A percentile compares a stretch with the other conserved stretches of the same genome.
Conservation (phyloP, 176 grass and related monocot genomes). For the Poa annua region DNA sequence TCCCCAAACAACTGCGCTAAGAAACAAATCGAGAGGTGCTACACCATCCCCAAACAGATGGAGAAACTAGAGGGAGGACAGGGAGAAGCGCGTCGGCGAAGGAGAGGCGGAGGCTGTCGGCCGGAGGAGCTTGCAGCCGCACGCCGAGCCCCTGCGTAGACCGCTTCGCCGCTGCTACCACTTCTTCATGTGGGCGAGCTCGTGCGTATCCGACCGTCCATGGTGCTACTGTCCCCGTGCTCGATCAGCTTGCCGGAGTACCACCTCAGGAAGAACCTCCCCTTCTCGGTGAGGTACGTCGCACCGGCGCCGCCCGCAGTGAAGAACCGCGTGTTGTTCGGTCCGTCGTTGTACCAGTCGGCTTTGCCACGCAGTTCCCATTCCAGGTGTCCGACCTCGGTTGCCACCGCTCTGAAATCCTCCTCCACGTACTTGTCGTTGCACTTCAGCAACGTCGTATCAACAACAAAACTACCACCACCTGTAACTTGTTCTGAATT, state of each 20-base stretch:
- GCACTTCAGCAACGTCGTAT: constrained; percentile 2
- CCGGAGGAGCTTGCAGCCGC: background rate
- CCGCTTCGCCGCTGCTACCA: too few species aligned
- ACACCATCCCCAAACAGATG: too few species aligned
- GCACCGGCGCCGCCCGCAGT: too few species aligned
- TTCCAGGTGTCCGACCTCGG: constrained; percentile 55
- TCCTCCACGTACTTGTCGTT: constrained; percentile 69
- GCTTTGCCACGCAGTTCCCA: constrained; percentile 61
- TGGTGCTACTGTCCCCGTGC: constrained; percentile 69
- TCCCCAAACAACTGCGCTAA: too few species aligned
- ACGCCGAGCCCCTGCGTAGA: too few species aligned
- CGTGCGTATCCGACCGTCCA: too few species aligned
- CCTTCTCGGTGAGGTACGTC: constrained; percentile 56
- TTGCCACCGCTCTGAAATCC: constrained; percentile 60
- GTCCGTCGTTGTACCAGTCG: constrained; percentile 58
- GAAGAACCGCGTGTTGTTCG: constrained; percentile 75
- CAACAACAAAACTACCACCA: background rate
- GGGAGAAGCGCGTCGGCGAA: background rate
- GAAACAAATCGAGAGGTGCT: too few species aligned
- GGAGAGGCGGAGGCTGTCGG: background rate
- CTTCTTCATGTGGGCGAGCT: too few species aligned
- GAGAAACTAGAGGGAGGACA: background rate
- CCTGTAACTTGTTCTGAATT: background rate
- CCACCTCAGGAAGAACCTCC: constrained; percentile 81
- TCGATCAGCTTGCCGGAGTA: constrained; percentile 74